Base-by-base conservation (phyloP, 2,329 filamentous ascomycete species). In the Fusarium incarnatum region DNA sequence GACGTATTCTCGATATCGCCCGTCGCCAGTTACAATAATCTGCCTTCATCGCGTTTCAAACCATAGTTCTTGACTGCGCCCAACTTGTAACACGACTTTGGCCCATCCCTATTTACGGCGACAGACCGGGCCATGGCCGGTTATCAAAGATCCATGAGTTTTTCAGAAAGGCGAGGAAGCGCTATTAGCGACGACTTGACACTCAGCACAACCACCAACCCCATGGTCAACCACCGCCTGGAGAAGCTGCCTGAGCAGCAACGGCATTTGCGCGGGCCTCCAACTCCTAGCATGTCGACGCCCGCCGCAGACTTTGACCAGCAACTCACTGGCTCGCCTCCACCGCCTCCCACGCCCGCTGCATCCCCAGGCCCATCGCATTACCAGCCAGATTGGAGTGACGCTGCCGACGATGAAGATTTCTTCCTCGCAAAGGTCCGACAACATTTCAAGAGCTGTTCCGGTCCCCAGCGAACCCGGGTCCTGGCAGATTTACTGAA, bases 401-500 rank as follows among this genome's bases (percentile, higher is more conserved):
- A 89, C 67, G 90, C 91, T 22, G 90, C 91, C 44, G 91, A 94
- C 64, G 89, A 93, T 76, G 93, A 98, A 78, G 93, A 97, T 77
- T 88, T 91, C 70, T 93, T 95, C 74, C 87, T 97, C 57, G 86
- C 93, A 71, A 91, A 94, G 77, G 89, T 96, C 61, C 88, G 93
- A 65, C 88, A 91, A 65, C 89, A 94, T 75, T 98, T 98, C 77
- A 89, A 90, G 75, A 89, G 91, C 57, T 90, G 94, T 79, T 91
- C 90, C 61, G 88, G 91, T 25, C 87, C 89, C 1, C 92, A 95
- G 80, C 89, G 93, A 60, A 92, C 94, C 75, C 88, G 92, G 41
- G 88, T 97, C 75, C 84, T 99, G 63, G 93, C 93, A 53, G 94
- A 97, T 78, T 84, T 99, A 60, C 84, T 99, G 70, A 97, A 97